Evolutionary conservation across 2,329 filamentous ascomycete species (phyloP).

Genomic region (Exophiala sp.): DNA sequence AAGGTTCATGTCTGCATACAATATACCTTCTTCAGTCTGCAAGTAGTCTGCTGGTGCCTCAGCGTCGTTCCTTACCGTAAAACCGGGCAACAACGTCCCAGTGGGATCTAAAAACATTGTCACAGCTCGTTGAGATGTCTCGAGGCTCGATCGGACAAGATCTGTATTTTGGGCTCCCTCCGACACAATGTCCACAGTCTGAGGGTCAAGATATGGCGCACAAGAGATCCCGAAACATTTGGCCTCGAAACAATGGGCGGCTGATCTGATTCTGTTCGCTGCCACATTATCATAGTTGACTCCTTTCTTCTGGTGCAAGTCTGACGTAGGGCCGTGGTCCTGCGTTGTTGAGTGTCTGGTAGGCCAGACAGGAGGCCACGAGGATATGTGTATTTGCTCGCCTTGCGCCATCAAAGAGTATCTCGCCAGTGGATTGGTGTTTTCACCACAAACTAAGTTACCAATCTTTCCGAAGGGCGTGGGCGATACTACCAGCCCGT

Average conservation of each 20-base stretch:
- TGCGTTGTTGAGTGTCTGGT: slow-evolving; percentile 34
- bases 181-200: slow-evolving; percentile 37
- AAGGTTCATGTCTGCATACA: slow-evolving; percentile 53
- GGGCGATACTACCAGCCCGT: slow-evolving; percentile 47
- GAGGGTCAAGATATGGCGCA: slow-evolving; percentile 41
- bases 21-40: slow-evolving; percentile 47
- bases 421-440: slow-evolving; percentile 55
- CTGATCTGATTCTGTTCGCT: slow-evolving; percentile 51
- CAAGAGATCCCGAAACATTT: slow-evolving; percentile 56
- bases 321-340: neutral
- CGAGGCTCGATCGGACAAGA: slow-evolving; percentile 31
- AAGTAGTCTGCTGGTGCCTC: slow-evolving; percentile 34
- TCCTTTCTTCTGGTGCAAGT: slow-evolving; percentile 3
- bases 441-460: slow-evolving; percentile 55
- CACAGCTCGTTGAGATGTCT: slow-evolving; percentile 41
- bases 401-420: slow-evolving; percentile 54
- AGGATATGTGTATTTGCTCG: slow-evolving; percentile 55
- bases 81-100: slow-evolving; percentile 33
- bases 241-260: slow-evolving; percentile 57
- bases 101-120: slow-evolving; percentile 54
- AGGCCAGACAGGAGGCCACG: slow-evolving; percentile 56
- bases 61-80: slow-evolving; percentile 21
- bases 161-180: slow-evolving; percentile 32
- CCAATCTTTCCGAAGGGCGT: slow-evolving; percentile 49
- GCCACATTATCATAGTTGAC: slow-evolving; percentile 54